Base-by-base conservation (phyloP, 805 yeast species). In the Candida nemodendra region DNA sequence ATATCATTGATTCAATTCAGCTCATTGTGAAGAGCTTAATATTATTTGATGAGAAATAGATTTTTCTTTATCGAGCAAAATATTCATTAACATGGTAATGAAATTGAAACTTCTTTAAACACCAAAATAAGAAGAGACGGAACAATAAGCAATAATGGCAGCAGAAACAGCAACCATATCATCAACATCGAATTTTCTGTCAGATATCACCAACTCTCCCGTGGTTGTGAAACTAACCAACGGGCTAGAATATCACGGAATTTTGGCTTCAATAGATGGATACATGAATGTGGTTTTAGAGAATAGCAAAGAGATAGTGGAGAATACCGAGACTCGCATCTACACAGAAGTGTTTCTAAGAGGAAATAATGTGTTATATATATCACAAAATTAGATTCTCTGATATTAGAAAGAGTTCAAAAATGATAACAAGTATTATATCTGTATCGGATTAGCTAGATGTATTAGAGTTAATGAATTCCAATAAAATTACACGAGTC, bases 251-350 rank as follows among this genome's bases (percentile, higher is more conserved):
- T 93, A 88, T 63, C 76, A 71, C 31, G 95, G 91, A 47, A 64
- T 53, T 48, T 54, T 51, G 11, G 37, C 86, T 51, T 86, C 96
- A 27, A 90, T 93, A 41, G 99, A 93, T 59, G 98, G 98, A 7
- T 93, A 81, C 68, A 89, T 93, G 96, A 93, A 93, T 64, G 83
- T 93, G 33, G 95, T 91, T 2, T 71, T 93, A 47, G 88, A 84
- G 38, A 74, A 80, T 44, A 79, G 95, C 4, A 71, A 77, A 32
- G 99, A 93, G 57, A 61, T 64, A 30, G 76, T 77, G 23, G 75
- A 74, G 5, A 69, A 70, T 32, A 56, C 59, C 30, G 75, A 72
- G 25, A 76, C 72, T 44, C 66, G 63, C 18, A 81, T 78, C 45
- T 58, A 60, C 39, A 86, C 86, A 22, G 95, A 86, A 61, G 89